Conservation (phyloP, 1,284 basidiomycete genomes). For the Lentinus polychrous region DNA sequence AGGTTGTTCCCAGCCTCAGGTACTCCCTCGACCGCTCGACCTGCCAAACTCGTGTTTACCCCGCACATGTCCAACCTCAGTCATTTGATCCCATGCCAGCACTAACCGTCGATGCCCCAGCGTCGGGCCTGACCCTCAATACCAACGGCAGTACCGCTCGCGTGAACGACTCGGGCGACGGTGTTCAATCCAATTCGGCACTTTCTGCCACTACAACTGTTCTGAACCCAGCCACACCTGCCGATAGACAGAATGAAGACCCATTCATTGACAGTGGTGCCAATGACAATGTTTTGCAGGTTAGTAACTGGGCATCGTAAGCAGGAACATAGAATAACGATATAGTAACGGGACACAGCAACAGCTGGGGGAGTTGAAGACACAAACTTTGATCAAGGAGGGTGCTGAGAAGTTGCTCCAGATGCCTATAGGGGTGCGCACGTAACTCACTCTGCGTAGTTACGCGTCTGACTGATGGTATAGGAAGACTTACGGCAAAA, state of each 20-base stretch:
- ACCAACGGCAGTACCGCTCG: no score
- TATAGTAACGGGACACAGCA: background rate
- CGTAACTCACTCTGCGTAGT: conserved; percentile 5
- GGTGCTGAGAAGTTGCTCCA: conserved; percentile 80
- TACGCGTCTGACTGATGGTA: conserved; percentile 9
- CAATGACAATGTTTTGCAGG: background rate
- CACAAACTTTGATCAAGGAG: conserved; percentile 72
- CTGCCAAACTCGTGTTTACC: no score
- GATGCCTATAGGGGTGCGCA: conserved; percentile 52
- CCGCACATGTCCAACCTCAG: no score
- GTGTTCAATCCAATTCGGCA: background rate
- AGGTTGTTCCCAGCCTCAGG: no score
- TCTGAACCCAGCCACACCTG: background rate
- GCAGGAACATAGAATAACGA: background rate
- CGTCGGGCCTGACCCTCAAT: no score
- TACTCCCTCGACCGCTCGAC: no score
- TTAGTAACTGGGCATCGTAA: background rate
- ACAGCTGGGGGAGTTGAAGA: conserved; percentile 61
- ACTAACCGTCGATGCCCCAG: no score
- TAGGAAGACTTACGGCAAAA: conserved; percentile 61
- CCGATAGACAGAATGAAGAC: background rate
- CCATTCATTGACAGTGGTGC: background rate
- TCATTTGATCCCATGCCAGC: no score
- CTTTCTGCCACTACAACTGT: background rate
- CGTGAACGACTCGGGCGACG: background rate